Percentiles rank a stretch among this genome's conserved stretches.
Conservation (phyloP, 352 stramenopile genomes). For the Aphanomyces cochlioides region DNA sequence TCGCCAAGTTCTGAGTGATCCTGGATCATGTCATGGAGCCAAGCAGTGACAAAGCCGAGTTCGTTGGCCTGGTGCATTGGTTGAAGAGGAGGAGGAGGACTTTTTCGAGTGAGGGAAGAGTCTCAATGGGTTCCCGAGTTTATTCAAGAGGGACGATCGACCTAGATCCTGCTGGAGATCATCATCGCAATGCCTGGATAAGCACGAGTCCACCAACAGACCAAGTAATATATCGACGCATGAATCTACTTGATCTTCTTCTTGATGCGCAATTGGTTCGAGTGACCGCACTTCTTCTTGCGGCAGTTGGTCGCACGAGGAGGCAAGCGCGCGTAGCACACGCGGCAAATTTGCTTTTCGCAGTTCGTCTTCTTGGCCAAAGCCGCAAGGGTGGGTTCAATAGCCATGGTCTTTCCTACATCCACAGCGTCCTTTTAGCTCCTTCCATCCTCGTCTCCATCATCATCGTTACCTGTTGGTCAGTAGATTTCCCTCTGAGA, state of each 20-base stretch:
- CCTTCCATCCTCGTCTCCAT: background rate
- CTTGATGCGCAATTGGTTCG: conserved; percentile 99
- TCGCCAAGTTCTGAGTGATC: too few species aligned
- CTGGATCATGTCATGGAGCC: too few species aligned
- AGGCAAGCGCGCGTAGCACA: conserved; percentile 99
- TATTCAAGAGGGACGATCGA: conserved; percentile 10
- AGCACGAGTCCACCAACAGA: conserved; percentile 24
- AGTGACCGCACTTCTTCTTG: conserved; percentile 99
- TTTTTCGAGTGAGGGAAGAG: conserved; percentile 32
- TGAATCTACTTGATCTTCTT: conserved; percentile 99
- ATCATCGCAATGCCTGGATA: too few species aligned
- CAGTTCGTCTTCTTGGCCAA: conserved; percentile 99
- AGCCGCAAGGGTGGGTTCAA: conserved; percentile 96
- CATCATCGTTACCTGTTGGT: conserved; percentile 29
- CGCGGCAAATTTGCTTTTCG: conserved; percentile 99
- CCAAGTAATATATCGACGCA: conserved; percentile 18
- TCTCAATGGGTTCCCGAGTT: conserved; percentile 18
- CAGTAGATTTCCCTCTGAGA: conserved; percentile 33
- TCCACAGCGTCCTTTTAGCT: too few species aligned
- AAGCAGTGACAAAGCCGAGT: too few species aligned
- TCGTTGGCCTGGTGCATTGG: too few species aligned
- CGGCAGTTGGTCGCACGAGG: conserved; percentile 99
- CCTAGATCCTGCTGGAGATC: too few species aligned
- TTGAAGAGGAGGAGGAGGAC: too few species aligned
- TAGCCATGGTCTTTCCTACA: conserved; percentile 40